Base-by-base conservation (phyloP, 495 filamentous ascomycete species). In the Penicillium canariense region DNA sequence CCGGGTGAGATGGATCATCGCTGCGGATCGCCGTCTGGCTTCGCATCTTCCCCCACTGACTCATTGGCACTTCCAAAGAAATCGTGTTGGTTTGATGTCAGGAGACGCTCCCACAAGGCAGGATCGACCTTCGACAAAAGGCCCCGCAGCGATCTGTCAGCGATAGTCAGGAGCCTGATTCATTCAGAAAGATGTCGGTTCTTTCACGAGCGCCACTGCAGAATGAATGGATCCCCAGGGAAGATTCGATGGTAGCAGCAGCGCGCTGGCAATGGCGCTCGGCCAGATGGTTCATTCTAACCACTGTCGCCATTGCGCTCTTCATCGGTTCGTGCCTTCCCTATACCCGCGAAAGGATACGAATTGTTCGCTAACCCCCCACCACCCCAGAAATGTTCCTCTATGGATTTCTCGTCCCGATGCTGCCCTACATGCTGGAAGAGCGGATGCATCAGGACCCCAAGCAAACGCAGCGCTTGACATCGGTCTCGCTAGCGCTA, bases 381-480 rank as follows among this genome's bases (percentile, higher is more conserved):
- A 32, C 30, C 12, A 12, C 5, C 6, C 18, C 28, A 62, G 60
- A 63, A 52, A 54, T 52, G 1, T 59, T 68, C 10, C 65, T 68
- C 22, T 68, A 61, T 39, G 52, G 62, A 20, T 68, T 60, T 42
- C 20, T 65, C n/a, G 62, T 65, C n/a, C 65, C 65, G 8, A 65
- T 68, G 14, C 48, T 68, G 4, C 56, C 45, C 12, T 56, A 60
- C 26, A 65, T 68, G 53, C 56, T 68, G 4, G 59, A 63, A 38
- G 44, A 35, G n/a, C 65, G 65, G 20, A 32, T 68, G 32, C 35
- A 54, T 20, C 15, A 56, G 17, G 40, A 50, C 18, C 39, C 56
- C 14, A 28, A 48, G n/a, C 38, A 55, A 28, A 60, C 56, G 0
- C 62, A 62, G 12, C 35, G 27, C 17, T 18, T 56, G 10, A 68